A percentile compares a stretch with the other conserved stretches of the same genome.
phyloP scores from a whole-genome alignment of 1,139 yeast species.

The Meyerozyma elateridarum region DNA sequence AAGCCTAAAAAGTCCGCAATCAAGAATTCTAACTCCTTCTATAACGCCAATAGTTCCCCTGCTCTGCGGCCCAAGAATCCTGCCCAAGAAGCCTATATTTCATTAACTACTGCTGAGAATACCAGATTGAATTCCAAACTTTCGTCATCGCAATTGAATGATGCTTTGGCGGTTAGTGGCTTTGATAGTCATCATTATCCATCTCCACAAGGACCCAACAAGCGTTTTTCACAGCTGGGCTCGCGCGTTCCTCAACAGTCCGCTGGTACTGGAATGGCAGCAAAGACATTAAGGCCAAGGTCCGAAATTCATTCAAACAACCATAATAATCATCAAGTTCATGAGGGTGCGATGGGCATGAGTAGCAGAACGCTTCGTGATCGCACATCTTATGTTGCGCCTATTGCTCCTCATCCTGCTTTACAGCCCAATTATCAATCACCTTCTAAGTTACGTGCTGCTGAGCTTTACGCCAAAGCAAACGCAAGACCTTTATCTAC shows the following conservation, averaged over 20 bases:
- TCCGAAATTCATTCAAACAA: constrained; percentile 6
- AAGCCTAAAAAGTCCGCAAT: constrained; percentile 62
- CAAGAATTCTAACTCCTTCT: constrained; percentile 41
- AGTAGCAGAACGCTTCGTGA: constrained; percentile 29
- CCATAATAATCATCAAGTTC: constrained; percentile 4
- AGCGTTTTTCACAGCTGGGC: constrained; percentile 7
- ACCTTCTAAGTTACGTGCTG: constrained; percentile 42
- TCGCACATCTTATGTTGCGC: constrained; percentile 32
- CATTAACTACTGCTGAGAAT: constrained; percentile 72
- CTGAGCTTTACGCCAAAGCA: constrained; percentile 48
- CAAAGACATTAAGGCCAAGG: constrained; percentile 6
- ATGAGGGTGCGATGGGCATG: constrained; percentile 19
- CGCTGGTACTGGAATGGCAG: constrained; percentile 4
- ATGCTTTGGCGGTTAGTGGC: constrained; percentile 9
- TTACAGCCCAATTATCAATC: constrained; percentile 36
- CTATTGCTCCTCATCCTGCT: constrained; percentile 42
- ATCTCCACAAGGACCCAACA: constrained; percentile 5
- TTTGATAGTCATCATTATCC: constrained; percentile 6
- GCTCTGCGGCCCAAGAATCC: constrained; percentile 24
- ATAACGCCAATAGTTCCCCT: constrained; percentile 13
- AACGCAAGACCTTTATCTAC: constrained; percentile 38
- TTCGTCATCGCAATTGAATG: constrained; percentile 35
- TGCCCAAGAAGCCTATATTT: constrained; percentile 59
- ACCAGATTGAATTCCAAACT: constrained; percentile 65
- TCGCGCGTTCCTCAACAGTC: constrained; percentile 6